A percentile compares a stretch with the other conserved stretches of the same genome.
Conservation (phyloP, 2,329 filamentous ascomycete genomes). For the Epichloe amarillans region DNA sequence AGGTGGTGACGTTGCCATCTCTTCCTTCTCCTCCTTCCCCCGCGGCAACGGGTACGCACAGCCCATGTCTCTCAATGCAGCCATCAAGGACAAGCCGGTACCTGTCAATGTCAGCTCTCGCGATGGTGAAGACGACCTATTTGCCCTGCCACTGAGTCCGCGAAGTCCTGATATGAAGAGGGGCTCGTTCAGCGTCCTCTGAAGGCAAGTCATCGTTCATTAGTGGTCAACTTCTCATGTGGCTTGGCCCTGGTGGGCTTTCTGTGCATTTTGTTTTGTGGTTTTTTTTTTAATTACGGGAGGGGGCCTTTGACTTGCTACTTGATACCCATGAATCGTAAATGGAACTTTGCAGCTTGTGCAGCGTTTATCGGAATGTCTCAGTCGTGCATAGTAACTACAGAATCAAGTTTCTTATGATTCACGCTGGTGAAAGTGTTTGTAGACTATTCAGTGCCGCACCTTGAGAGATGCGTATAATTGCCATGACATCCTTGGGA, state of each 20-base stretch:
- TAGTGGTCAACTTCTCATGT: not conserved
- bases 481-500: too few relatives aligned
- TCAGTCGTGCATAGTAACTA: not conserved
- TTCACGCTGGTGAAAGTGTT: too few relatives aligned
- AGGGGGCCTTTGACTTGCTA: not conserved
- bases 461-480: too few relatives aligned
- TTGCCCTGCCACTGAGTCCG: constrained; percentile 76
- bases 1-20: constrained; percentile 21
- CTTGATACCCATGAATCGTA: constrained; percentile 8
- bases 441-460: too few relatives aligned
- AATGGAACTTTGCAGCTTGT: not conserved
- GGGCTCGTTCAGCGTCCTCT: constrained; percentile 50
- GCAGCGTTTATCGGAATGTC: not conserved
- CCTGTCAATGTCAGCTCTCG: constrained; percentile 10
- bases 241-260: not conserved
- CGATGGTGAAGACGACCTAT: constrained; percentile 59
- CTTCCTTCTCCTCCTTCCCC: constrained; percentile 21
- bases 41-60: constrained; percentile 9
- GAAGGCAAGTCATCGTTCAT: too few relatives aligned
- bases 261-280: not conserved
- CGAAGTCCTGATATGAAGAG: constrained; percentile 75
- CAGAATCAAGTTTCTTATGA: too few relatives aligned
- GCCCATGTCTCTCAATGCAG: constrained; percentile 22
- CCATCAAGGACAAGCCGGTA: constrained; percentile 12
- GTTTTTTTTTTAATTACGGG: not conserved